A percentile compares a stretch with the other conserved stretches of the same genome.
phyloP scores from a whole-genome alignment of 2,329 filamentous ascomycete species.

The Whalleya microplaca region DNA sequence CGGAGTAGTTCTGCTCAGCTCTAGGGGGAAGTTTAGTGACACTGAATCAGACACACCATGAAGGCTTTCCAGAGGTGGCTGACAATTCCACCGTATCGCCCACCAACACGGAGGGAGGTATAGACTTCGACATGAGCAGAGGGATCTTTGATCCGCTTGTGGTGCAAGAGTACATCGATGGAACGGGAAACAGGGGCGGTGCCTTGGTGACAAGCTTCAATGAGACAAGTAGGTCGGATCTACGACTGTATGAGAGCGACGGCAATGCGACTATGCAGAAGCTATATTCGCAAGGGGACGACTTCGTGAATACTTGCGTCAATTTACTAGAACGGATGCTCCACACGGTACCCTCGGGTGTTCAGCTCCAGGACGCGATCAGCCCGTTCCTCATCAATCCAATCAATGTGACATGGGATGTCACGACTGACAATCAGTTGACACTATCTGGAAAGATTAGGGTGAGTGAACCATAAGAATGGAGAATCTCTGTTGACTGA shows the following conservation, averaged over 20 bases:
- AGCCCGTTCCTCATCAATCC: slow-evolving; percentile 32
- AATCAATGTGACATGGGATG: slow-evolving; percentile 33
- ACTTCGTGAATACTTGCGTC: slow-evolving; percentile 31
- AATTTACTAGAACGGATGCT: slow-evolving; percentile 32
- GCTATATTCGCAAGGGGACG: slow-evolving; percentile 28
- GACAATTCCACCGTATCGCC: slow-evolving; percentile 24
- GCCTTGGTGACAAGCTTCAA: slow-evolving; percentile 33
- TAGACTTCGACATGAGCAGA: slow-evolving; percentile 29
- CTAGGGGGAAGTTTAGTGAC: neutral
- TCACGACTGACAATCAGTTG: slow-evolving; percentile 19
- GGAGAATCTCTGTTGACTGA: slow-evolving; percentile 1
- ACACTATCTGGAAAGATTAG: slow-evolving; percentile 29
- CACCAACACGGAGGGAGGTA: slow-evolving; percentile 31
- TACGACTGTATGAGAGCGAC: slow-evolving; percentile 34
- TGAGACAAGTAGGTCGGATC: slow-evolving; percentile 33
- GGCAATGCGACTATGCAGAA: slow-evolving; percentile 33
- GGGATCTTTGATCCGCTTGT: slow-evolving; percentile 29
- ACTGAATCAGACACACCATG: slow-evolving; percentile 24
- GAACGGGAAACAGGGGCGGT: slow-evolving; percentile 28
- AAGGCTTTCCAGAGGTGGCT: slow-evolving; percentile 32
- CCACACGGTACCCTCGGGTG: slow-evolving; percentile 32
- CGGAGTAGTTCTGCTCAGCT: too few species aligned
- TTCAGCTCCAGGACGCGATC: slow-evolving; percentile 27
- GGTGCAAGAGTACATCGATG: slow-evolving; percentile 33
- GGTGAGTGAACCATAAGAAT: slow-evolving; percentile 18